Evolutionary conservation across 75 land plant genomes (phyloP), one percentile per base, ranked within the genome.

Genomic region (Azolla pinnata): DNA sequence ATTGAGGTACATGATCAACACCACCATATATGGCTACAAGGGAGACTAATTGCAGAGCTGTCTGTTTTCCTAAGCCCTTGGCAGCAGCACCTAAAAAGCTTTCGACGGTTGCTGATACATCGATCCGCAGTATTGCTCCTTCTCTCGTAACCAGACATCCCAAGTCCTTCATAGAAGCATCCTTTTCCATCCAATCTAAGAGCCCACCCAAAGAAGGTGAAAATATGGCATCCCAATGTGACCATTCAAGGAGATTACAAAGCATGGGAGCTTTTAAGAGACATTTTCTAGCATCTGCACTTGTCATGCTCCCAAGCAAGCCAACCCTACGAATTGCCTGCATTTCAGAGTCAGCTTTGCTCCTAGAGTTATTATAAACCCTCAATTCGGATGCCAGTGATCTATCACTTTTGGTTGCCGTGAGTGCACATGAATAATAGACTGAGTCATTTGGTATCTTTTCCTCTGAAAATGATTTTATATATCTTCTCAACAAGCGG

Each of bases 181-280:
- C 83, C 51, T 61, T 61, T 45, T 82, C 60, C 47, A 91, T 40
- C 88, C 88, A 91, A 21, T 53, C 69, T 32, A 77, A 62, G 58
- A 91, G 69, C 45, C 86, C 78, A 28, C 97, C 97, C 58, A 87
- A 76, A 20, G 85, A 71, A 14, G 97, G 88, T 50, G 77, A 81
- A 84, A 68, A 91, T 35, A 82, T 9, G 28, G 64, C 45, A 40
- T 87, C 81, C 97, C 97, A 87, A 29, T 91, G 97, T 34, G 82
- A 80, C 92, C 91, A 91, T 5, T 57, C 56, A n/a, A 49, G 52
- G 19, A 91, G 61, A 70, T 84, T 83, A 40, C 74, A 75, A 57
- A 91, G 60, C 83, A 87, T 75, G 21, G 97, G 97, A 29, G 97
- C 83, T 31, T 62, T 80, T 64, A 73, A 62, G 40, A 91, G 59